These are phyloP conservation scores for Pseudocercospora musae DNA, from an alignment of 2,329 filamentous ascomycete species.

Conservation along the genomic window DNA sequence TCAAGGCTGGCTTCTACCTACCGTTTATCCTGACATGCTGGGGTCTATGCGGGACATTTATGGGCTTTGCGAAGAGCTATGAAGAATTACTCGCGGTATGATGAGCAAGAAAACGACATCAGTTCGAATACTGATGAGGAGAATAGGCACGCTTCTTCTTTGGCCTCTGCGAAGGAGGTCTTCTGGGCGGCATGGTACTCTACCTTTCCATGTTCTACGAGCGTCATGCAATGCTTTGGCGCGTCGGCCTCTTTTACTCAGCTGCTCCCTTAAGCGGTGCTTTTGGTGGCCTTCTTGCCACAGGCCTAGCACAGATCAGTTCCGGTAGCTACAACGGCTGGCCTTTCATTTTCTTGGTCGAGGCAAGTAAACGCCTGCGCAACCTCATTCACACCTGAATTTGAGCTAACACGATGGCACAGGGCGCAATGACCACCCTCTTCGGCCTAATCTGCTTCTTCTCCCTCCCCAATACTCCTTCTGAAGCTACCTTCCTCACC, in stretches of 20 bases:
- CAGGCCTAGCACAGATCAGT: constrained; percentile 40
- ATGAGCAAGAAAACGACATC: constrained; percentile 8
- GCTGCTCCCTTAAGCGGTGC: constrained; percentile 38
- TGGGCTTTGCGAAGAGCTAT: constrained; percentile 42
- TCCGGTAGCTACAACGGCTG: constrained; percentile 39
- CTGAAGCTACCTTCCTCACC: constrained; percentile 42
- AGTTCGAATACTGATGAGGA: background rate
- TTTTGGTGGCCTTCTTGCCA: constrained; percentile 43
- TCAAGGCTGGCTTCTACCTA: constrained; percentile 41
- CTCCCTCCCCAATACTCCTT: constrained; percentile 51
- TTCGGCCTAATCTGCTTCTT: constrained; percentile 54
- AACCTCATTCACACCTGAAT: constrained; percentile 48
- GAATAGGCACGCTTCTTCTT: constrained; percentile 30
- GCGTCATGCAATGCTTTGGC: constrained; percentile 39
- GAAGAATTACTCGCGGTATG: constrained; percentile 39
- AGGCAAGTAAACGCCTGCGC: constrained; percentile 53
- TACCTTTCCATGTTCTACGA: constrained; percentile 44
- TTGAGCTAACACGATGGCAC: constrained; percentile 26
- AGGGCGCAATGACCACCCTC: constrained; percentile 58
- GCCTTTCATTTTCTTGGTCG: constrained; percentile 37
- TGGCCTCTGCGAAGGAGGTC: constrained; percentile 41
- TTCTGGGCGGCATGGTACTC: constrained; percentile 40
- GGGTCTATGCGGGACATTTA: constrained; percentile 40
- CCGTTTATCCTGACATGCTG: constrained; percentile 38
- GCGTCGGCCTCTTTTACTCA: constrained; percentile 37